Conservation (phyloP, 257 asterid genomes). For the Forsythia suspensa region DNA sequence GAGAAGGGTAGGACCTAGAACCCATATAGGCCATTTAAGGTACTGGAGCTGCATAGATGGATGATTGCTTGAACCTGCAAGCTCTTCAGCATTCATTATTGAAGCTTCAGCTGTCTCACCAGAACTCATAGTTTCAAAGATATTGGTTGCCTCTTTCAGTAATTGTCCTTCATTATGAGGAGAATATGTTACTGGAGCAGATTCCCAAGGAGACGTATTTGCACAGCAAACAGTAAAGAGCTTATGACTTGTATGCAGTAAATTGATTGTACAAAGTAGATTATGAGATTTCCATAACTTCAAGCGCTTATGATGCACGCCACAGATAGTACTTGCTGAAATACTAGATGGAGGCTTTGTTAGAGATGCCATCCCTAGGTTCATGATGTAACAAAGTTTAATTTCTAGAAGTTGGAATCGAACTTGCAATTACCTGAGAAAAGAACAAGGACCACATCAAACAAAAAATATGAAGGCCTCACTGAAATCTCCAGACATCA, state of each 20-base stretch:
- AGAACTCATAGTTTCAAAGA: constrained; percentile 61
- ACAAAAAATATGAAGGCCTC: too few species aligned
- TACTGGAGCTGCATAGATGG: constrained; percentile 31
- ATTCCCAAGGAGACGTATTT: constrained; percentile 66
- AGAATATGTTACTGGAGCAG: constrained; percentile 63
- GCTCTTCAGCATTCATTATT: constrained; percentile 36
- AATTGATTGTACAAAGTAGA: constrained; percentile 22
- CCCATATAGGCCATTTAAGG: constrained; percentile 69
- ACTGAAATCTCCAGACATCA: too few species aligned
- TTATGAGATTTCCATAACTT: constrained; percentile 34
- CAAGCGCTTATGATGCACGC: constrained; percentile 28
- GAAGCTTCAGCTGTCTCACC: constrained; percentile 37
- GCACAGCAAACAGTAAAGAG: constrained; percentile 36
- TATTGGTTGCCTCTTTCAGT: constrained; percentile 41
- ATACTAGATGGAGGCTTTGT: constrained; percentile 40
- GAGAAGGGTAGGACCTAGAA: constrained; percentile 79
- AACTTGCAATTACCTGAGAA: constrained; percentile 34
- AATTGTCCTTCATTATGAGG: constrained; percentile 39
- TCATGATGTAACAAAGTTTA: constrained; percentile 23
- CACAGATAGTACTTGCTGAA: constrained; percentile 32
- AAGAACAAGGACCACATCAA: constrained; percentile 12
- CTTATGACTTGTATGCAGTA: constrained; percentile 6
- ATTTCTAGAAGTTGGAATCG: constrained; percentile 5
- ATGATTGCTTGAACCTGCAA: constrained; percentile 16
- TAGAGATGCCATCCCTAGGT: constrained; percentile 47